Conservation (phyloP, 805 yeast genomes). For the Naumovozyma dairenensis region DNA sequence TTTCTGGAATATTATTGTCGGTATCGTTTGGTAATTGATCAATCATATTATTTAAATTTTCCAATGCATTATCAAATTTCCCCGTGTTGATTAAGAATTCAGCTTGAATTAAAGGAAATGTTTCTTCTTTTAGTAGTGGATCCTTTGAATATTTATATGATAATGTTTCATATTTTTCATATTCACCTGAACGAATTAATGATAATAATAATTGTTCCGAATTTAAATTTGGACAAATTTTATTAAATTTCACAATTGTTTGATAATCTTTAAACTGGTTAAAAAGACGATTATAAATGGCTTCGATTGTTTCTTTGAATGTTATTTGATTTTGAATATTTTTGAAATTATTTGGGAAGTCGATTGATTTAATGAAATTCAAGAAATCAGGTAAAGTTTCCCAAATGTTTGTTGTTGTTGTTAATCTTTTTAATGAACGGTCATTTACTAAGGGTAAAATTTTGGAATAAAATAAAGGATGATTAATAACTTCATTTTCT, state of each 20-base stretch:
- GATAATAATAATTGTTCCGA: slow-evolving; percentile 18
- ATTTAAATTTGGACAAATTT: slow-evolving; percentile 19
- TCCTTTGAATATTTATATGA: slow-evolving; percentile 12
- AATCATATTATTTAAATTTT: too few relatives aligned
- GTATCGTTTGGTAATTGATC: too few relatives aligned
- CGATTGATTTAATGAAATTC: slow-evolving; percentile 12
- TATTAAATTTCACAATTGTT: slow-evolving; percentile 16
- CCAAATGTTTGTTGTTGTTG: slow-evolving; percentile 8
- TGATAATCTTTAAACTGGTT: slow-evolving; percentile 8
- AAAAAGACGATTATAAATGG: slow-evolving; percentile 17
- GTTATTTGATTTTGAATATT: slow-evolving; percentile 24
- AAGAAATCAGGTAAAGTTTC: slow-evolving; percentile 1
- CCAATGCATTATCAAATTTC: slow-evolving; percentile 17
- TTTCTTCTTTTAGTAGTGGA: slow-evolving; percentile 8
- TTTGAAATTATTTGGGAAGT: slow-evolving; percentile 22
- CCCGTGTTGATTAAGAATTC: slow-evolving; percentile 17
- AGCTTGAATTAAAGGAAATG: slow-evolving; percentile 12
- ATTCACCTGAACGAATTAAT: slow-evolving; percentile 19
- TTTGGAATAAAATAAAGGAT: background rate
- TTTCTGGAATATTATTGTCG: slow-evolving; percentile 6
- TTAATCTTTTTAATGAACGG: slow-evolving; percentile 17
- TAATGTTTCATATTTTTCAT: slow-evolving; percentile 10
- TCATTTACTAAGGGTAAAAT: slow-evolving; percentile 19
- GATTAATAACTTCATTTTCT: background rate
- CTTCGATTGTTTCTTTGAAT: slow-evolving; percentile 15